Evolutionary conservation across 192 early-diverging fungal species (phyloP).

Genomic region (Spinellus fusiger): DNA sequence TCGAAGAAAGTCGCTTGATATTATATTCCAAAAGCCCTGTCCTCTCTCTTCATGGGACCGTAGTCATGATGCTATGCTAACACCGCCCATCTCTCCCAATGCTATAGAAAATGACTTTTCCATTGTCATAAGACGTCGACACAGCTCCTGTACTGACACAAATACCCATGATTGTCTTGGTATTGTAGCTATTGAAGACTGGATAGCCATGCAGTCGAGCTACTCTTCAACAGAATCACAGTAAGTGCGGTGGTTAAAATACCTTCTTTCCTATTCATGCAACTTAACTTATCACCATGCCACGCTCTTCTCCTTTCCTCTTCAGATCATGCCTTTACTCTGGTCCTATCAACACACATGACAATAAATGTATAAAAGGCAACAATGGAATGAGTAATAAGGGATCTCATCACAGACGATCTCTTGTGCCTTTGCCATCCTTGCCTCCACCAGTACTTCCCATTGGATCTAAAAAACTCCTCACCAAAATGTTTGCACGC

Average conservation of each 20-base stretch:
- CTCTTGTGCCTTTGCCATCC: too few relatives aligned
- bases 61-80: neutral
- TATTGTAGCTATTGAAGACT: constrained; percentile 40
- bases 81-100: neutral
- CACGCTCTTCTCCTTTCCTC: too few relatives aligned
- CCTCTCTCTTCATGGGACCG: too few relatives aligned
- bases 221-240: neutral
- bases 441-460: neutral
- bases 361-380: neutral
- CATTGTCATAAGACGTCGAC: constrained; percentile 22
- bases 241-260: neutral
- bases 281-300: too few relatives aligned
- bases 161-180: constrained; percentile 35
- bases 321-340: too few relatives aligned
- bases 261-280: too few relatives aligned
- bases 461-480: neutral
- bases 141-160: constrained; percentile 34
- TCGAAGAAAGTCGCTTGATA: too few relatives aligned
- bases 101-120: neutral
- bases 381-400: neutral
- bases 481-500: constrained; percentile 9
- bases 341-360: too few relatives aligned
- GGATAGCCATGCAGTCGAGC: constrained; percentile 24
- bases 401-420: too few relatives aligned
- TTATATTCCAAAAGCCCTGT: too few relatives aligned